phyloP scores from a whole-genome alignment of 176 grass and related monocot species.

The Avena eriantha region DNA sequence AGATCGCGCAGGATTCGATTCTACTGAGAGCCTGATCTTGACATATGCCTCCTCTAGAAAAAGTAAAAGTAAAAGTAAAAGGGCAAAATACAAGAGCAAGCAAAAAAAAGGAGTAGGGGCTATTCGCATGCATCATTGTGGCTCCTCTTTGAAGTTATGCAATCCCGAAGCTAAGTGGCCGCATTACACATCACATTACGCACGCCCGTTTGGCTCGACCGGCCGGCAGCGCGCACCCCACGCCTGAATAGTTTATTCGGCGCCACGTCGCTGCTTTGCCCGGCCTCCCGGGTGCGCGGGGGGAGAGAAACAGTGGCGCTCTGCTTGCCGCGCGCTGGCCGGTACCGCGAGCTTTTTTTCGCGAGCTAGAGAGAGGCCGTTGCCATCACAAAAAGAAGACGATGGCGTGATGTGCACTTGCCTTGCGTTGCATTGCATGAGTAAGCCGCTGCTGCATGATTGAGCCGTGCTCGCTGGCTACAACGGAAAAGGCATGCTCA shows the following conservation, averaged over 20 bases:
- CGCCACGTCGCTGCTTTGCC: neutral
- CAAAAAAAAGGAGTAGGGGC: neutral
- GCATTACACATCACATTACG: constrained; percentile 52
- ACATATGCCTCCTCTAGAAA: constrained; percentile 55
- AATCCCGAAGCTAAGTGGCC: constrained; percentile 48
- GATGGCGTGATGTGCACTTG: constrained; percentile 61
- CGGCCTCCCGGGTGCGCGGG: neutral
- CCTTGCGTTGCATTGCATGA: constrained; percentile 38
- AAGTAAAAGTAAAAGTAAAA: neutral
- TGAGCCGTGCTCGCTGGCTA: constrained; percentile 35
- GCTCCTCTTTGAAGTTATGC: constrained; percentile 82
- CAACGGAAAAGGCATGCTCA: constrained; percentile 27
- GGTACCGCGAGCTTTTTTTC: neutral
- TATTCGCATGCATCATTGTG: constrained; percentile 52
- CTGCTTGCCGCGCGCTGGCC: neutral
- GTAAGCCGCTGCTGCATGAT: constrained; percentile 52
- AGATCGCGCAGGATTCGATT: constrained; percentile 42
- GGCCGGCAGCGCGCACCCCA: neutral
- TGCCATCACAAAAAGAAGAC: constrained; percentile 41
- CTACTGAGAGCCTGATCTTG: constrained; percentile 36
- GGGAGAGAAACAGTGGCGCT: too few species aligned
- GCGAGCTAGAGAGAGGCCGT: neutral
- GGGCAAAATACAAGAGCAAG: neutral
- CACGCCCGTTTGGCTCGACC: neutral
- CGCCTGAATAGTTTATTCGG: constrained; percentile 19